These are phyloP conservation scores for Exserohilum rostratum DNA, from an alignment of 2,329 filamentous ascomycete species.

Conservation along the genomic window DNA sequence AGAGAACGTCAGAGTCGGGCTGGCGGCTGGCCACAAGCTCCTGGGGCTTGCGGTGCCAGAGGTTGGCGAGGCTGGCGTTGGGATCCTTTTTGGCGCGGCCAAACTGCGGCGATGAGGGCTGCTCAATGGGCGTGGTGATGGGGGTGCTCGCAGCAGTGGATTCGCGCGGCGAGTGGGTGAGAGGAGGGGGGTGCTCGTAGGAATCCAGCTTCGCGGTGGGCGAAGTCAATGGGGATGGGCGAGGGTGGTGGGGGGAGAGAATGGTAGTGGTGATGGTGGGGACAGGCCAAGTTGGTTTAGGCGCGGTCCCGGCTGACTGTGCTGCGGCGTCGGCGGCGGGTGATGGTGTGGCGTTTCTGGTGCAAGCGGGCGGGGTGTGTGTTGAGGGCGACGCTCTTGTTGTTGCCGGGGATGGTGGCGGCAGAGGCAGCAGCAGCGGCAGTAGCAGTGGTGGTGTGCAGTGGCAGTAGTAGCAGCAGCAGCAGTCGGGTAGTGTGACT, in stretches of 20 bases:
- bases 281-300: slow-evolving; percentile 7
- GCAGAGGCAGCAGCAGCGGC: no score
- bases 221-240: slow-evolving; percentile 10
- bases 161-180: slow-evolving; percentile 59
- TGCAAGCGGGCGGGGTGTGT: not conserved
- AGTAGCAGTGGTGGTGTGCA: not conserved
- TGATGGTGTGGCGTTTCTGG: not conserved
- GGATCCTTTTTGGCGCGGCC: slow-evolving; percentile 51
- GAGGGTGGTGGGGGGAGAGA: slow-evolving; percentile 4
- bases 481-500: no score
- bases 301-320: slow-evolving; percentile 16
- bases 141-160: slow-evolving; percentile 61
- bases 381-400: not conserved
- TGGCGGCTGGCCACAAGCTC: slow-evolving; percentile 40
- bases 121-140: slow-evolving; percentile 49
- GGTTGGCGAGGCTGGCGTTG: slow-evolving; percentile 42
- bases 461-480: not conserved
- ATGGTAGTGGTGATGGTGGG: slow-evolving; percentile 14
- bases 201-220: slow-evolving; percentile 60
- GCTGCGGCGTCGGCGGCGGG: not conserved
- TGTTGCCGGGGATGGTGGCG: no score
- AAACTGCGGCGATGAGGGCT: slow-evolving; percentile 51
- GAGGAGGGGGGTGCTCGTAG: slow-evolving; percentile 58
- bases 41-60: slow-evolving; percentile 54
- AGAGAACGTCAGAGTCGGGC: slow-evolving; percentile 46